Evolutionary conservation across 2,329 filamentous ascomycete genomes (phyloP).

Genomic region (Hypoxylon sp.): DNA sequence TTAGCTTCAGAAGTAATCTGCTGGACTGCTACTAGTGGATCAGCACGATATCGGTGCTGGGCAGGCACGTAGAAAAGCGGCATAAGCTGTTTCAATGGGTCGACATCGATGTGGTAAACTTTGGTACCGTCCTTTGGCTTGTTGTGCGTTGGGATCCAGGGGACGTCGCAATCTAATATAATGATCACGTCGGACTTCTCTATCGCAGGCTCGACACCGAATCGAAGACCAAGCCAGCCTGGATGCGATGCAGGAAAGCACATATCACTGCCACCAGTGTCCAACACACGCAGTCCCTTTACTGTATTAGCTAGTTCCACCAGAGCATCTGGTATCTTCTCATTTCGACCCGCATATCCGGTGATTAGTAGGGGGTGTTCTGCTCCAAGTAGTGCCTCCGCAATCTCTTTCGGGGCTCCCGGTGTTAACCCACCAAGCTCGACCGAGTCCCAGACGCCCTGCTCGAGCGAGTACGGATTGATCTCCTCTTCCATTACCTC

Average conservation of each 20-base stretch:
- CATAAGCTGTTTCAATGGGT: conserved; percentile 75
- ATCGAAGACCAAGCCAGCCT: conserved; percentile 74
- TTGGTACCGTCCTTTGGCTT: conserved; percentile 60
- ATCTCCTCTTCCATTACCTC: conserved; percentile 90
- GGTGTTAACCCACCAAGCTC: conserved; percentile 68
- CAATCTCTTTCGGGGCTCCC: conserved; percentile 65
- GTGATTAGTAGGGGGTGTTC: conserved; percentile 74
- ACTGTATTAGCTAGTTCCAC: conserved; percentile 73
- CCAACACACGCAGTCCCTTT: conserved; percentile 74
- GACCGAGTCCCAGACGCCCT: conserved; percentile 75
- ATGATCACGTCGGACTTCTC: conserved; percentile 83
- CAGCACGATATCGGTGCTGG: conserved; percentile 71
- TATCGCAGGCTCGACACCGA: conserved; percentile 77
- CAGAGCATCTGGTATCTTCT: conserved; percentile 66
- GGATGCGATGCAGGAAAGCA: conserved; percentile 78
- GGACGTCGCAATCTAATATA: conserved; percentile 88
- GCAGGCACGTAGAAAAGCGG: conserved; percentile 76
- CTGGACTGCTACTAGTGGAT: conserved; percentile 69
- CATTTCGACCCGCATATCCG: conserved; percentile 76
- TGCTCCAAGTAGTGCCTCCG: conserved; percentile 69
- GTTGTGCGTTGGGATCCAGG: conserved; percentile 86
- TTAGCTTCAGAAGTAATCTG: conserved; percentile 70
- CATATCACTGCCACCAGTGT: conserved; percentile 83
- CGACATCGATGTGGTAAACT: conserved; percentile 71
- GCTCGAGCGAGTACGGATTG: conserved; percentile 72